Evolutionary conservation across 345 rosid species (phyloP), one percentile per base, ranked within the genome.

Genomic region (Crucihimalaya himalaica): DNA sequence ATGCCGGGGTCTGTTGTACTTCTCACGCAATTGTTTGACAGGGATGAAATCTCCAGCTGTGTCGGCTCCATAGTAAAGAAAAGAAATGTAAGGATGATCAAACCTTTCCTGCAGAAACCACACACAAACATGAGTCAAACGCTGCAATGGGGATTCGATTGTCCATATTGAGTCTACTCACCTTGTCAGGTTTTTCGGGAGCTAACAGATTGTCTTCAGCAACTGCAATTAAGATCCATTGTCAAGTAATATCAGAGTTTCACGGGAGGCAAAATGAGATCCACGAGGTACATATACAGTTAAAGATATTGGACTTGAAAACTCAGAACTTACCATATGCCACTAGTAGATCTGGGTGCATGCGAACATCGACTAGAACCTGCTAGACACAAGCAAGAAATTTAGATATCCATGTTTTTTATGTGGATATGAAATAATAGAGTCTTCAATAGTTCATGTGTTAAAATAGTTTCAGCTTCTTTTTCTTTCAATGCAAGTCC

Each of bases 11-110:
- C 76, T 84, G 70, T 84, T 88, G 74, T 86, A 87, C 74, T 86
- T 91, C 57, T 94, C 98, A 3, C 95, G 93, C 20, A 91, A 86
- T 74, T 94, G 98, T 84, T 88, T 88, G 81, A 89, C 83, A 4
- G 97, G 96, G 78, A 94, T 89, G 85, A 88, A 94, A 79, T 94
- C 98, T 71, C 96, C 97, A 14, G 92, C 90, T 16, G 84, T 56
- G 77, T 94, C 97, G 59, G 81, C 76, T 52, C 98, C 97, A 11
- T 94, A 94, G 78, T 88, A 94, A 57, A 94, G 79, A 43, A 91
- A 86, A 16, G 97, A 89, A 18, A 85, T 31, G 74, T 88, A 89
- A 12, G 97, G 97, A 86, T 94, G 98, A 69, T 94, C 98, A 34
- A 87, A 89, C 82, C 91, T 82, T 74, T 77, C 93, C 98, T 91